Evolutionary conservation across 768 basidiomycete genomes (phyloP), one percentile per base, ranked within the genome.

Genomic region (Naganishia friedmannii): DNA sequence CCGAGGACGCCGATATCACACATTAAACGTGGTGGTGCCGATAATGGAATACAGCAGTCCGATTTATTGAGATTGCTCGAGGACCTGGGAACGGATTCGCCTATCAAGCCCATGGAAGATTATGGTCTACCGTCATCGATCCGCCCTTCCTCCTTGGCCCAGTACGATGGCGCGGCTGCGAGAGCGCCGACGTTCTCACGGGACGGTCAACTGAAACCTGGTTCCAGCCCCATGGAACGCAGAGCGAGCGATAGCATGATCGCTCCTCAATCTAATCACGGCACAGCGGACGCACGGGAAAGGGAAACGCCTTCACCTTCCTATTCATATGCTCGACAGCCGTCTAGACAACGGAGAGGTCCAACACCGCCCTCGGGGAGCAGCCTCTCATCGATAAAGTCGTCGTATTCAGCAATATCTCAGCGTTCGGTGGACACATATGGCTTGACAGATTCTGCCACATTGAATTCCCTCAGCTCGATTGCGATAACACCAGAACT

Each of bases 101-200:
- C 60, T 31, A 63, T 63, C 23, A 63, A 63, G 26, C 60, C 60
- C 26, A 63, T 63, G 60, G 60, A 63, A 45, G 60, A 63, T 23
- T 63, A 63, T 29, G 60, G 42, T 45, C 23, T 63, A n/a, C 37
- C 39, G 39, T 45, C 60, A 46, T 45, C 42, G 10, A 42, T 63
- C 5, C 60, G 60, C 4, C 60, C 60, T 3, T 46, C 60, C 6
- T 63, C 60, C n/a, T 42, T 63, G 26, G 60, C 60, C 15, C 60
- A 63, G 32, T 63, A 63, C 34, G 60, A 63, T 29, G 21, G 37
- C 13, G 34, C 42, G 2, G 10, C 60, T 26, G 21, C 21, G 8
- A 42, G 42, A 4, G 3, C 60, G 60, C 29, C 42, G 7, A 45
- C 60, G 17, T 26, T 42, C 46, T 42, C 60, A 23, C 39, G 60